phyloP scores from a whole-genome alignment of 176 grass and related monocot genomes.

The Bromus sterilis region DNA sequence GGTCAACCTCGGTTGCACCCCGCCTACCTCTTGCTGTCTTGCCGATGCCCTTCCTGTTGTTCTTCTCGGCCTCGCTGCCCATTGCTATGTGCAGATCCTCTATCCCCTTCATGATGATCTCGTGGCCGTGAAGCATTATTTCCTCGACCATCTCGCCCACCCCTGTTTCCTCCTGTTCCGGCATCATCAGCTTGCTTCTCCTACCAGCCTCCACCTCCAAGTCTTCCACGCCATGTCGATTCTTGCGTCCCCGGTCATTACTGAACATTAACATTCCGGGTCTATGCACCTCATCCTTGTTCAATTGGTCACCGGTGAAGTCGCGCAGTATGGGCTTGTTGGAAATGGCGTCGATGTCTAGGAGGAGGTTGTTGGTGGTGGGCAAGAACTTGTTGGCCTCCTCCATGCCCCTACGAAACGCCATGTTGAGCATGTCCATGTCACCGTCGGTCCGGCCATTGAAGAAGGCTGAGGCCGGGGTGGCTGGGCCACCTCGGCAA shows the following conservation, averaged over 20 bases:
- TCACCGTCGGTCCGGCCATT: not conserved
- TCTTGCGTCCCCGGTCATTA: slow-evolving; percentile 26
- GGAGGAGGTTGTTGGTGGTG: slow-evolving; percentile 5
- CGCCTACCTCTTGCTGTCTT: not conserved
- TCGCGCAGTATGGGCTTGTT: not conserved
- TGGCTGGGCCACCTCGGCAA: not conserved
- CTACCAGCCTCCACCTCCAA: slow-evolving; percentile 41
- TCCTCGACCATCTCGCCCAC: slow-evolving; percentile 45
- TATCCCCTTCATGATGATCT: slow-evolving; percentile 5
- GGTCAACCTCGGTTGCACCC: slow-evolving; percentile 32
- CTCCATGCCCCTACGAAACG: slow-evolving; percentile 39
- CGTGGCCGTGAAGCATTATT: slow-evolving; percentile 16
- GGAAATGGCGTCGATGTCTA: not conserved
- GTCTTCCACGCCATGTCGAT: slow-evolving; percentile 12
- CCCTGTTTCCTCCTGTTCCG: slow-evolving; percentile 18
- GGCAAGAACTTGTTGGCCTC: slow-evolving; percentile 53
- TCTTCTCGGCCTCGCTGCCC: not conserved
- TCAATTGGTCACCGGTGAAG: not conserved
- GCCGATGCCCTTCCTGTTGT: not conserved
- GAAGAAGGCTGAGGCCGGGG: slow-evolving; percentile 16
- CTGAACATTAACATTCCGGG: slow-evolving; percentile 10
- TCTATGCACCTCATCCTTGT: slow-evolving; percentile 18
- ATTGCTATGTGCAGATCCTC: slow-evolving; percentile 22
- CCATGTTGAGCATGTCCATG: slow-evolving; percentile 29
- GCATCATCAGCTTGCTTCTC: slow-evolving; percentile 39